Evolutionary conservation across 495 filamentous ascomycete species (phyloP).

Genomic region (Cairneyella variabilis): DNA sequence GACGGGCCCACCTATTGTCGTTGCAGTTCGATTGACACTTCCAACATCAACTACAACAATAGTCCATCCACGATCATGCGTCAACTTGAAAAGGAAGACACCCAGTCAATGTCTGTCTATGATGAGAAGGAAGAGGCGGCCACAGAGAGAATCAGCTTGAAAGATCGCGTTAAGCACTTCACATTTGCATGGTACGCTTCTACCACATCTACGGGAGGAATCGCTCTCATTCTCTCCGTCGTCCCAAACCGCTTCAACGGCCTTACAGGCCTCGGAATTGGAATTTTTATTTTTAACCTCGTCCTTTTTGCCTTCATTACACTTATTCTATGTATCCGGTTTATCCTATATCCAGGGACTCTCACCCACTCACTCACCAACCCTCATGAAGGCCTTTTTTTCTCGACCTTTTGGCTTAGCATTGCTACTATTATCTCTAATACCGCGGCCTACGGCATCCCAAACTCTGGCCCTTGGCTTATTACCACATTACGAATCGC

Average conservation of each 20-base stretch:
- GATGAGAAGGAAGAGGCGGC: background rate
- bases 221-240: constrained; percentile 57
- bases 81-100: too few species aligned
- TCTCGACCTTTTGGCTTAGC: constrained; percentile 64
- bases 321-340: constrained; percentile 42
- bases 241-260: constrained; percentile 57
- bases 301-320: constrained; percentile 52
- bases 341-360: constrained; percentile 46
- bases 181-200: constrained; percentile 64
- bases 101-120: constrained; percentile 1
- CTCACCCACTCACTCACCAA: constrained; percentile 54
- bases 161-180: constrained; percentile 56
- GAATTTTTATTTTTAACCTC: constrained; percentile 60
- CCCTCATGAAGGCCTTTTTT: constrained; percentile 62
- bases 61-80: too few species aligned
- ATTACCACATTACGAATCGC: constrained; percentile 35
- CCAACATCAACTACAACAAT: too few species aligned
- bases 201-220: constrained; percentile 60
- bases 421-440: constrained; percentile 59
- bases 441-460: constrained; percentile 54
- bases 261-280: constrained; percentile 53
- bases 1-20: too few species aligned
- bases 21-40: too few species aligned
- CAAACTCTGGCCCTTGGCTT: constrained; percentile 37
- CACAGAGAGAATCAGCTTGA: constrained; percentile 15